A percentile compares a stretch with the other conserved stretches of the same genome.
Evolutionary conservation across 768 basidiomycete species (phyloP).

Genomic region (Serendipita sp.): DNA sequence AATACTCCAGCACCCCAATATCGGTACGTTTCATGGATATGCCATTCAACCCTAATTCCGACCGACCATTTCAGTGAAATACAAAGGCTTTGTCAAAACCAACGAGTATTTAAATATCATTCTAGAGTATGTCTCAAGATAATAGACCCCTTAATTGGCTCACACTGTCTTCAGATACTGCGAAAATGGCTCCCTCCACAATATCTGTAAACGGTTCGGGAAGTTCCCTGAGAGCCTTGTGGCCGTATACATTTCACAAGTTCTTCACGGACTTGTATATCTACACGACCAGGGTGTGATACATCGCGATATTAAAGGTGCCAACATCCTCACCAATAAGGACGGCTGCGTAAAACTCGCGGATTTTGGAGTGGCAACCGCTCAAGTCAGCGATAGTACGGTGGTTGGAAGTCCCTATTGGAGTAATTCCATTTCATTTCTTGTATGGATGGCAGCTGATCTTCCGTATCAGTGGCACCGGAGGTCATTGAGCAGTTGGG

Average conservation of each 20-base stretch:
- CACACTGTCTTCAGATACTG: constrained; percentile 47
- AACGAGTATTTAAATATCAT: constrained; percentile 92
- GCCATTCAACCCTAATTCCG: too few species aligned
- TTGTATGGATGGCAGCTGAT: neutral
- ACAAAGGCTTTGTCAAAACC: constrained; percentile 94
- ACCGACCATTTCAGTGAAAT: constrained; percentile 45
- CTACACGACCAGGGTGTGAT: constrained; percentile 99
- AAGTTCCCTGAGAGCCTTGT: constrained; percentile 97
- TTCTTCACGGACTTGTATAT: constrained; percentile 88
- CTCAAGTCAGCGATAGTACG: constrained; percentile 64
- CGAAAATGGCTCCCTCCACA: constrained; percentile 94
- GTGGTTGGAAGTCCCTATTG: constrained; percentile 98
- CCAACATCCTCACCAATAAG: constrained; percentile 96
- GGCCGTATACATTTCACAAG: constrained; percentile 91
- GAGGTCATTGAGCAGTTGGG: constrained; percentile 98
- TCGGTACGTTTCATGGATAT: constrained; percentile 17
- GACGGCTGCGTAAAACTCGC: constrained; percentile 98
- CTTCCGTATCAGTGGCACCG: constrained; percentile 60
- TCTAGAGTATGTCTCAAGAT: constrained; percentile 47
- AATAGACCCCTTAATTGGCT: neutral
- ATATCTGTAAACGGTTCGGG: constrained; percentile 90
- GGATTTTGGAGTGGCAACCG: constrained; percentile 85
- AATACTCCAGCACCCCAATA: constrained; percentile 65
- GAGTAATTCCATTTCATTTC: constrained; percentile 42
- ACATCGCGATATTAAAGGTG: constrained; percentile 97